These are phyloP conservation scores for Poteriospumella lacustris DNA, from an alignment of 108 stramenopile genomes.

Conservation along the genomic window DNA sequence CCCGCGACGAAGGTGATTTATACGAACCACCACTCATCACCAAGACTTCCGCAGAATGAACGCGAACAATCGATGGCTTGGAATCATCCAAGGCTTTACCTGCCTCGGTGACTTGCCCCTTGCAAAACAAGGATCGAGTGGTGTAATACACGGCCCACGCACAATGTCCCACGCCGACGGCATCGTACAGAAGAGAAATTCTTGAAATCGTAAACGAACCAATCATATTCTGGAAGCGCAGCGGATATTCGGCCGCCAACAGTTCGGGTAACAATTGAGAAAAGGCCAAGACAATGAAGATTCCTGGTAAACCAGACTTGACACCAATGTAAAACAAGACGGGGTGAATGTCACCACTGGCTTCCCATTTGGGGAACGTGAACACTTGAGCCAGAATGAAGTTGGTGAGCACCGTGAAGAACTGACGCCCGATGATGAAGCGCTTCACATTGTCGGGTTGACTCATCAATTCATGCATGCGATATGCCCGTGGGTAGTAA, in stretches of 20 bases:
- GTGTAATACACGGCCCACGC: not conserved
- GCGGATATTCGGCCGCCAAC: constrained; percentile 15
- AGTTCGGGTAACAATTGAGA: not conserved
- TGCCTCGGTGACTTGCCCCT: not conserved
- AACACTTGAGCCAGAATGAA: constrained; percentile 14
- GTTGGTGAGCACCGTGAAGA: constrained; percentile 27
- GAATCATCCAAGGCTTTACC: too few relatives aligned
- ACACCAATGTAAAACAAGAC: constrained; percentile 14
- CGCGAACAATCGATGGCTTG: not conserved
- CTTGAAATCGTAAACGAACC: not conserved
- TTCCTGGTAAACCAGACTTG: constrained; percentile 1
- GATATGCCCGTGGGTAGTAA: constrained; percentile 19
- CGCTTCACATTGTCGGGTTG: constrained; percentile 10
- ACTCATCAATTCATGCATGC: not conserved
- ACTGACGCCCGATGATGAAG: constrained; percentile 24
- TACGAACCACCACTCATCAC: too few relatives aligned
- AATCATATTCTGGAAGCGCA: constrained; percentile 3
- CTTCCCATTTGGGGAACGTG: constrained; percentile 1
- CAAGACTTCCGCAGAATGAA: not conserved
- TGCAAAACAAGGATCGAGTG: not conserved
- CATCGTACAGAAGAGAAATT: not conserved
- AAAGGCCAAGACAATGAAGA: not conserved
- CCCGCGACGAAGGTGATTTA: too few relatives aligned
- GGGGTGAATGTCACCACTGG: not conserved
- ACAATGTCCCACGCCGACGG: constrained; percentile 3